These are phyloP conservation scores for Lenwebbia sp. DNA, from an alignment of 345 rosid species.

Conservation along the genomic window DNA sequence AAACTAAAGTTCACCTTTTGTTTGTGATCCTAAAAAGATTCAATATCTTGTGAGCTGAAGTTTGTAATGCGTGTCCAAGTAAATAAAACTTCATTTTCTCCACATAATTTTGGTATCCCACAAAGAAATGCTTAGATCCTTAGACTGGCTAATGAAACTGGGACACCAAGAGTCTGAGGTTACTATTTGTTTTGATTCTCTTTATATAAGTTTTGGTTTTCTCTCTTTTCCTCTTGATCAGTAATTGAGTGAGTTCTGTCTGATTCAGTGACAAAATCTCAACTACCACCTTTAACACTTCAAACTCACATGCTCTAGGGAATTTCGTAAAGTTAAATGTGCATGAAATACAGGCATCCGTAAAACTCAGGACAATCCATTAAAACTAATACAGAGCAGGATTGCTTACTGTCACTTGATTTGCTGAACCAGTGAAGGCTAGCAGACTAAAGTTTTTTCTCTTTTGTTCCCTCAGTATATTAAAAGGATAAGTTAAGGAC, in stretches of 20 bases:
- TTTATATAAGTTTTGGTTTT: neutral
- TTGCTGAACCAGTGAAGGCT: neutral
- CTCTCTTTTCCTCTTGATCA: neutral
- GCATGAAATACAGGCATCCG: neutral
- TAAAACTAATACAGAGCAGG: neutral
- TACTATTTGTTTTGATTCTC: neutral
- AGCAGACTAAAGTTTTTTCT: neutral
- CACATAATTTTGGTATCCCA: neutral
- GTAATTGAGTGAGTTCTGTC: neutral
- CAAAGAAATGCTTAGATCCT: neutral
- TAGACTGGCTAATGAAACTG: neutral
- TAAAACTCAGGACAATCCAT: neutral
- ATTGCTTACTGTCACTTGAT: neutral
- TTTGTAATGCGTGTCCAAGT: neutral
- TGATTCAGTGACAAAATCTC: neutral
- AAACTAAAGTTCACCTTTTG: neutral
- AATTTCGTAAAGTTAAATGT: neutral
- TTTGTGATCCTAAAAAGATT: neutral
- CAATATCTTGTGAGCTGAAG: neutral
- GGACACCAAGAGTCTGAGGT: neutral
- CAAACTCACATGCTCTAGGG: neutral
- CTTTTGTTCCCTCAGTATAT: neutral
- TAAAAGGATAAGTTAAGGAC: neutral
- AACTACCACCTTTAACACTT: neutral
- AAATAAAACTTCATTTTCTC: neutral